These are phyloP conservation scores for Lupinus albus DNA, from an alignment of 306 rosid genomes.

Conservation along the genomic window DNA sequence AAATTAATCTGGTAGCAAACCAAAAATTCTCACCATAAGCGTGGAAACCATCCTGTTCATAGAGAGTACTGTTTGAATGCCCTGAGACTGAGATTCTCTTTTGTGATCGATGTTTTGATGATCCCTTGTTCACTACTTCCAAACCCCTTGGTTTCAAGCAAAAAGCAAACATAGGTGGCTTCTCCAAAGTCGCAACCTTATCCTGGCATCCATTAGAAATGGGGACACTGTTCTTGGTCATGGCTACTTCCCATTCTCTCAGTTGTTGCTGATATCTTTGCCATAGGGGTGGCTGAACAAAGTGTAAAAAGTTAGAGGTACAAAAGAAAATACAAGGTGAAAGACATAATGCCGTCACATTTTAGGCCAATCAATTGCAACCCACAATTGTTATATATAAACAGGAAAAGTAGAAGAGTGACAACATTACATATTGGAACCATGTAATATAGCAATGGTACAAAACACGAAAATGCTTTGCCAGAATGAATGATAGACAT, in stretches of 20 bases:
- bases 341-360: neutral
- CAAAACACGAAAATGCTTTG: neutral
- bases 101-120: conserved; percentile 68
- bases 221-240: conserved; percentile 48
- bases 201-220: conserved; percentile 55
- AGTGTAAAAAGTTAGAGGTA: conserved; percentile 2
- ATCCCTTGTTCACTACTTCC: conserved; percentile 71
- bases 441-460: neutral
- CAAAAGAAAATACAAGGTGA: neutral
- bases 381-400: neutral
- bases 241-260: conserved; percentile 71
- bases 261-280: conserved; percentile 67
- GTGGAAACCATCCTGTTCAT: conserved; percentile 66
- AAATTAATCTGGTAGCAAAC: neutral
- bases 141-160: conserved; percentile 83
- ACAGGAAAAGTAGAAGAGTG: neutral
- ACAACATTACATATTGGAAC: neutral
- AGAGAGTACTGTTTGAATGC: conserved; percentile 46
- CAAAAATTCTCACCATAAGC: conserved; percentile 54
- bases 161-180: conserved; percentile 84
- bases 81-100: conserved; percentile 61
- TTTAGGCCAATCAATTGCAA: neutral
- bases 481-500: neutral
- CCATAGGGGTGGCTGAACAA: conserved; percentile 70
- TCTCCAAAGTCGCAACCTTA: conserved; percentile 56